These are phyloP conservation scores for Pseudoturritis turrita DNA, from an alignment of 345 rosid species.

Conservation along the genomic window DNA sequence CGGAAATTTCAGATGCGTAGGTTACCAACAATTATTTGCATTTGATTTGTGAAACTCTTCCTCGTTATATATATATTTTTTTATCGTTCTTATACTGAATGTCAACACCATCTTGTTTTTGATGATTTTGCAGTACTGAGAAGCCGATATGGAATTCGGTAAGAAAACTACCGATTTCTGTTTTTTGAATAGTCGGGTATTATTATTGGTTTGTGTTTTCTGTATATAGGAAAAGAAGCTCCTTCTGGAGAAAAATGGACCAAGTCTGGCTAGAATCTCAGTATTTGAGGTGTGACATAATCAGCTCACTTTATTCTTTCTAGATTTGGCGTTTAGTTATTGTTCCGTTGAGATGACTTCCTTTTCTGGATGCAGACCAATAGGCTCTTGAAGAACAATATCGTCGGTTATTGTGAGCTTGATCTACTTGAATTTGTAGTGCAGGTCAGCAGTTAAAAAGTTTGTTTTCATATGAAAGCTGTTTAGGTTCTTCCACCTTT, in stretches of 20 bases:
- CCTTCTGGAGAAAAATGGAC: conserved; percentile 77
- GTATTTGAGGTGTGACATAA: conserved; percentile 66
- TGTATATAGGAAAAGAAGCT: conserved; percentile 74
- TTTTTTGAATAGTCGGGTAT: neutral
- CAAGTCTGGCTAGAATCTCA: conserved; percentile 78
- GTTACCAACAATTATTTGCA: neutral
- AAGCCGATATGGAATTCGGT: conserved; percentile 87
- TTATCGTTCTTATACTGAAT: neutral
- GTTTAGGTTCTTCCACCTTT: conserved; percentile 13
- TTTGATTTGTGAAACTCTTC: too few species aligned
- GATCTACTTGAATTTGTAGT: conserved; percentile 71
- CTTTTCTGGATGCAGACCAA: conserved; percentile 65
- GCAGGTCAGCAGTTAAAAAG: conserved; percentile 41
- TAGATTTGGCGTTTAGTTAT: neutral
- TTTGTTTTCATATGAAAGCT: neutral
- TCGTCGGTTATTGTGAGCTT: conserved; percentile 78
- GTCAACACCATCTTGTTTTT: conserved; percentile 7
- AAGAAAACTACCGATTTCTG: conserved; percentile 26
- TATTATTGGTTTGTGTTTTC: neutral
- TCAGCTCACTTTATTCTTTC: neutral
- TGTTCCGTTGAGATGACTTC: neutral
- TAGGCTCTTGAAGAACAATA: conserved; percentile 64
- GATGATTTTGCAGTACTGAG: conserved; percentile 66
- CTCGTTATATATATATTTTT: neutral
- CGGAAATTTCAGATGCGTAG: conserved; percentile 65